Conservation (phyloP, 805 yeast genomes). For the Metschnikowia hibisci region DNA sequence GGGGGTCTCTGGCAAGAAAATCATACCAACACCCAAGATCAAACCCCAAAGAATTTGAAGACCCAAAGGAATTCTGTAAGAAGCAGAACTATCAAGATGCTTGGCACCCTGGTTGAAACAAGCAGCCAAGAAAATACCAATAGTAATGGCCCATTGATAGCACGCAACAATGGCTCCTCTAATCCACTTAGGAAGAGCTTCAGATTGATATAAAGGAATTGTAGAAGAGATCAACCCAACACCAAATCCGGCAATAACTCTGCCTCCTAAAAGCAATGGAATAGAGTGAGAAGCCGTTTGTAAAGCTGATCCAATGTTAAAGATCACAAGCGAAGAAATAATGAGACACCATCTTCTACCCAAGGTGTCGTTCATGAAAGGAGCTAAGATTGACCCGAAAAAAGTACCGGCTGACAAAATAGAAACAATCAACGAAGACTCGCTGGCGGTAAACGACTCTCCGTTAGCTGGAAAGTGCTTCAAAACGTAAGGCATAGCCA, state of each 20-base stretch:
- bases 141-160: conserved; percentile 39
- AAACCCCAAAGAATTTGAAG: conserved; percentile 36
- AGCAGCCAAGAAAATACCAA: conserved; percentile 37
- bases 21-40: conserved; percentile 25
- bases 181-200: conserved; percentile 39
- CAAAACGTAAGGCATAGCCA: conserved; percentile 38
- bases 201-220: conserved; percentile 40
- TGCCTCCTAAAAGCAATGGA: conserved; percentile 36
- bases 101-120: conserved; percentile 36
- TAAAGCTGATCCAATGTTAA: conserved; percentile 35
- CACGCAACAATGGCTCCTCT: conserved; percentile 43
- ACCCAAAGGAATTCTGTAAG: conserved; percentile 42
- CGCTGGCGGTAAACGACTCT: conserved; percentile 18
- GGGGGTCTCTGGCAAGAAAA: conserved; percentile 37
- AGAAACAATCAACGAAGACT: conserved; percentile 25
- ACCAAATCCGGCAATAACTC: conserved; percentile 40
- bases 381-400: conserved; percentile 38
- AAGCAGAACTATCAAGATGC: conserved; percentile 31
- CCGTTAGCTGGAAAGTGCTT: conserved; percentile 23
- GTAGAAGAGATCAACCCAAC: conserved; percentile 41
- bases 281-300: conserved; percentile 35
- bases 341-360: conserved; percentile 39
- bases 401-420: conserved; percentile 41
- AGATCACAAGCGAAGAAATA: conserved; percentile 31
- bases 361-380: conserved; percentile 33